These are phyloP conservation scores for Kentomonas sorsogonicus DNA, from an alignment of 208 protist species.

Conservation along the genomic window DNA sequence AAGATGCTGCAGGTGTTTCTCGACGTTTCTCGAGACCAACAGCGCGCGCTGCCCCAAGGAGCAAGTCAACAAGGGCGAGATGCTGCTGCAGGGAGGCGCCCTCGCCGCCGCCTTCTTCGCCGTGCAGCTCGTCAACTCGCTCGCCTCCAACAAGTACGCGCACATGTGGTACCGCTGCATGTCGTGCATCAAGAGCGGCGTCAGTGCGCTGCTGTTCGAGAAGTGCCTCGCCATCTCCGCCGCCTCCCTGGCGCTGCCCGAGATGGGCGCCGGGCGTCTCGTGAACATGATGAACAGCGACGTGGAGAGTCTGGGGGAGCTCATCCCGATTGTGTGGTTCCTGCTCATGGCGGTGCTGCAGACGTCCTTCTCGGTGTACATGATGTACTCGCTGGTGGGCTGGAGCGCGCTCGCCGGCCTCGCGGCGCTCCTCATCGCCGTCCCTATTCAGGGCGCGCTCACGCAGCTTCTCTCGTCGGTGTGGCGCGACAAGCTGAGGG, in stretches of 20 bases:
- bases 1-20: conserved; percentile 39
- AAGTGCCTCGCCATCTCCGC: conserved; percentile 66
- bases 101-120: too few species aligned
- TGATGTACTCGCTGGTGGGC: conserved; percentile 54
- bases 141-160: conserved; percentile 34
- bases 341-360: conserved; percentile 51
- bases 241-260: conserved; percentile 38
- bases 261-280: conserved; percentile 74
- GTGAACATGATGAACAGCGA: conserved; percentile 86
- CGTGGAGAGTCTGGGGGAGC: conserved; percentile 31
- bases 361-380: conserved; percentile 31
- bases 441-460: conserved; percentile 54
- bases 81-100: conserved; percentile 19
- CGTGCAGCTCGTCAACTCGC: not conserved
- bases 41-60: conserved; percentile 15
- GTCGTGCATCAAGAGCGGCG: conserved; percentile 33
- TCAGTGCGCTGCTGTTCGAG: conserved; percentile 58
- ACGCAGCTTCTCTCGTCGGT: conserved; percentile 23
- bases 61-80: too few species aligned
- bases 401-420: conserved; percentile 56
- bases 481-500: conserved; percentile 17
- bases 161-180: conserved; percentile 33
- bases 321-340: conserved; percentile 49
- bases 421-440: conserved; percentile 40
- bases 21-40: conserved; percentile 19